These are phyloP conservation scores for Phytophthora chlamydospora DNA, from an alignment of 352 stramenopile species.

Conservation along the genomic window DNA sequence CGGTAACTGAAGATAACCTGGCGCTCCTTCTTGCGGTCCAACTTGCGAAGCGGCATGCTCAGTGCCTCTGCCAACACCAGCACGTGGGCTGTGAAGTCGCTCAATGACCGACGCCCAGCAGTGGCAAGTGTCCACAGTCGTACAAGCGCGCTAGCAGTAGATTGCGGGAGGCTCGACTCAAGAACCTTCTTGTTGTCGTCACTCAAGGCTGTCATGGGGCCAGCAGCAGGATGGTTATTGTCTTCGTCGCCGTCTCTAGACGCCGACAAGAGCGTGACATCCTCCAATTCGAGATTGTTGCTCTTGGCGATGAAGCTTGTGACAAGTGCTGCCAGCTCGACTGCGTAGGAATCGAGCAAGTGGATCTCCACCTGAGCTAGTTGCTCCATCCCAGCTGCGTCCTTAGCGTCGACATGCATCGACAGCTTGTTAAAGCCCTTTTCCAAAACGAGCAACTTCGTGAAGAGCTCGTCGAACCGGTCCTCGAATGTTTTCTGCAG, in stretches of 20 bases:
- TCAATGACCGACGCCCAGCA: slow-evolving; percentile 60
- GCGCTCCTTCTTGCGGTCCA: slow-evolving; percentile 86
- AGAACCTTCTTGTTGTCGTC: slow-evolving; percentile 73
- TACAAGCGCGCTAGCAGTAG: slow-evolving; percentile 60
- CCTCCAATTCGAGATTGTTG: slow-evolving; percentile 66
- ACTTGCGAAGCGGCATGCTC: slow-evolving; percentile 79
- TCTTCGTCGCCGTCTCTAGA: slow-evolving; percentile 10
- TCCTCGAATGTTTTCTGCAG: slow-evolving; percentile 80
- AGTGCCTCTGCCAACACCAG: slow-evolving; percentile 59
- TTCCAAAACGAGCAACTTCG: slow-evolving; percentile 56
- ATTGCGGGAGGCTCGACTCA: slow-evolving; percentile 55
- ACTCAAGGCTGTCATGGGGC: slow-evolving; percentile 44
- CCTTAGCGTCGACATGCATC: slow-evolving; percentile 60
- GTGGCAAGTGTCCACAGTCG: slow-evolving; percentile 74
- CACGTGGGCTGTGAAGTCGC: slow-evolving; percentile 69
- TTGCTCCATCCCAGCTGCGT: slow-evolving; percentile 44
- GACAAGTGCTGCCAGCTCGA: slow-evolving; percentile 57
- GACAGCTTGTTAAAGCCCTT: slow-evolving; percentile 78
- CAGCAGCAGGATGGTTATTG: neutral
- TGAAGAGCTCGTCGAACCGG: slow-evolving; percentile 66
- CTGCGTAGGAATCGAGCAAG: slow-evolving; percentile 54
- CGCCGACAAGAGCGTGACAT: slow-evolving; percentile 44
- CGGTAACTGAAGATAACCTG: slow-evolving; percentile 73
- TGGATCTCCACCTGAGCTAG: slow-evolving; percentile 60
- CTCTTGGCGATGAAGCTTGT: slow-evolving; percentile 73